Evolutionary conservation across 148 eudicot genomes (phyloP), one percentile per base, ranked within the genome.

Genomic region (Rhododendron mucronatum): DNA sequence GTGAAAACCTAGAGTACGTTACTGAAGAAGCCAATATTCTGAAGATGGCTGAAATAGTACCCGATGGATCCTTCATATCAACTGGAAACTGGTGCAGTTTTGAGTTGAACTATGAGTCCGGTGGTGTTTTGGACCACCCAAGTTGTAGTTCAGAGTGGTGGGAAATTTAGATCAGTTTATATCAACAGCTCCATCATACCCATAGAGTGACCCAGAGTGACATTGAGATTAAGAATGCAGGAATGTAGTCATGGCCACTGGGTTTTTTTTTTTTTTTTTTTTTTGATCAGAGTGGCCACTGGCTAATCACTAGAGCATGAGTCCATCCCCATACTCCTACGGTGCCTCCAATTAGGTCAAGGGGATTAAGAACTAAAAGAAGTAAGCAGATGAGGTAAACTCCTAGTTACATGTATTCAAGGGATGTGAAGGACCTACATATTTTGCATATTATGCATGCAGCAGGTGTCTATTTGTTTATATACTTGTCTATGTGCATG

Each of bases 81-180:
- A 63, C 77, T 51, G 87, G 74, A 50, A 87, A 84, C 78, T 85
- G 89, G 77, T 75, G 82, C 86, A 84, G 80, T 71, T 84, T 30
- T 14, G 76, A 30, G 41, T 71, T 33, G 18, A 28, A 71, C 41
- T 71, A 89, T 16, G 90, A 88, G 78, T 47, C 88, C n/a, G 78
- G 55, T 69, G n/a, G 51, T 39, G 83, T 88, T 77, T 83, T 85
- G 14, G 89, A 91, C 12, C 76, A 86, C 14, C 57, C 87, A 6
- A 85, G 61, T 65, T 53, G 83, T 61, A 63, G 28, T 67, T 50
- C 87, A 45, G 85, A 85, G 30, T 88, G 88, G 89, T 90, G 93
- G 93, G 90, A 90, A 1, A 28, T 88, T 45, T 87, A 87, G 77
- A 9, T 48, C 6, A 16, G 61, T 51, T 89, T 50, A 23, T 71